A percentile compares a stretch with the other conserved stretches of the same genome.
These are phyloP conservation scores for Rutstroemia sp. DNA, from an alignment of 2,329 filamentous ascomycete genomes.

Conservation along the genomic window DNA sequence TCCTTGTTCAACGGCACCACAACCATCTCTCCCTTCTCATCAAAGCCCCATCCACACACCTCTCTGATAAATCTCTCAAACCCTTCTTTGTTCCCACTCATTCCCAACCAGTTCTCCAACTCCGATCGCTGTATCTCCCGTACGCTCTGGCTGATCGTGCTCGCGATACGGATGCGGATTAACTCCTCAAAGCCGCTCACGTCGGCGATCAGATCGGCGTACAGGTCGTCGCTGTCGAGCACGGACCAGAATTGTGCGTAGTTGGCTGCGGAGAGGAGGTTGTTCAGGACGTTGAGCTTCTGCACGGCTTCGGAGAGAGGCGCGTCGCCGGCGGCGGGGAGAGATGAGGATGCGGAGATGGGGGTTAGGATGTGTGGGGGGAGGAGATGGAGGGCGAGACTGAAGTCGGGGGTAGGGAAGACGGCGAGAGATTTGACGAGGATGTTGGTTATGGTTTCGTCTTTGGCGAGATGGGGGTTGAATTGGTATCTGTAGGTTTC, in stretches of 20 bases:
- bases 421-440: constrained; percentile 96
- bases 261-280: constrained; percentile 80
- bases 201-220: constrained; percentile 91
- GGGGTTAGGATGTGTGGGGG: constrained; percentile 70
- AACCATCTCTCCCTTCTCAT: constrained; percentile 44
- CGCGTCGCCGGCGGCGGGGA: constrained; percentile 52
- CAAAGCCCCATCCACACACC: constrained; percentile 80
- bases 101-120: constrained; percentile 69
- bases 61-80: constrained; percentile 75
- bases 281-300: constrained; percentile 60
- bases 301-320: constrained; percentile 76
- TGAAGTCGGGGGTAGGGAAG: constrained; percentile 95
- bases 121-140: constrained; percentile 62
- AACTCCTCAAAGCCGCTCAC: constrained; percentile 92
- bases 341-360: constrained; percentile 39
- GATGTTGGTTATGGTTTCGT: constrained; percentile 97
- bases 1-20: constrained; percentile 88
- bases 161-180: constrained; percentile 82
- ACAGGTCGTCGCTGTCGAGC: constrained; percentile 87
- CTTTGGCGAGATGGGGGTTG: constrained; percentile 95
- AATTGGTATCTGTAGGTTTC: constrained; percentile 77
- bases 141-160: constrained; percentile 75
- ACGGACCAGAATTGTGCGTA: constrained; percentile 92
- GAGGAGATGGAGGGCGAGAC: constrained; percentile 87
- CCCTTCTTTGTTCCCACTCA: constrained; percentile 48